Evolutionary conservation across 768 basidiomycete species (phyloP), one percentile per base, ranked within the genome.

Genomic region (Imleria badia): DNA sequence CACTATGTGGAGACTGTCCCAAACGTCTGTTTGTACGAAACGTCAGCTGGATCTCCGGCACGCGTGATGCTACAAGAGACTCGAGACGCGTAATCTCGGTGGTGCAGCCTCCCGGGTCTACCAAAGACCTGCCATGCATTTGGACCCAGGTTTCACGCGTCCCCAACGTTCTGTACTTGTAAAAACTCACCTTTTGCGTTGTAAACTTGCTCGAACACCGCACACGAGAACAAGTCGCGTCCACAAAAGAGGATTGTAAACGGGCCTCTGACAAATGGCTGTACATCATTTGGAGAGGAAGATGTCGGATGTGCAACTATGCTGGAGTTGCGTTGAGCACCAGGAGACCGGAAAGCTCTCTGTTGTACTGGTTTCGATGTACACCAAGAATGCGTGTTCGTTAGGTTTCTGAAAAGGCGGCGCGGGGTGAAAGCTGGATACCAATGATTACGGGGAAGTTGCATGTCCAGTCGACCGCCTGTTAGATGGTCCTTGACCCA

Each of bases 211-310:
- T 80, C 71, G 45, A 97, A 78, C 3, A 92, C 84, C 8, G 74
- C 71, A 64, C 87, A 88, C 2, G 94, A 96, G 70, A 96, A 96
- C 62, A 85, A 82, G 67, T 95, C 94, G 17, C 91, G 87, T 47
- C 94, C 94, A 66, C 92, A 82, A 69, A 92, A 96, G 7, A 97
- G 78, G 39, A 97, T 81, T n/a, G 84, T 80, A 66, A 91, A 87
- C 6, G 75, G 75, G 20, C 73, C 66, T 38, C 51, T 60, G 42
- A 45, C 47, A 19, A 45, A 26, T 10, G 49, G 22, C 20, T 30
- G 52, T n/a, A n/a, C n/a, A n/a, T 6, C 30, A 42, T 40, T 20
- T 19, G 44, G 19, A 31, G 30, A 29, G 33, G 48, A 51, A 45
- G 36, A 19, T n/a, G 51, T 31, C 17, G 47, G 39, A 38, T 35